phyloP scores from a whole-genome alignment of 2,329 filamentous ascomycete genomes.

The Emmonsiellopsis sp. region DNA sequence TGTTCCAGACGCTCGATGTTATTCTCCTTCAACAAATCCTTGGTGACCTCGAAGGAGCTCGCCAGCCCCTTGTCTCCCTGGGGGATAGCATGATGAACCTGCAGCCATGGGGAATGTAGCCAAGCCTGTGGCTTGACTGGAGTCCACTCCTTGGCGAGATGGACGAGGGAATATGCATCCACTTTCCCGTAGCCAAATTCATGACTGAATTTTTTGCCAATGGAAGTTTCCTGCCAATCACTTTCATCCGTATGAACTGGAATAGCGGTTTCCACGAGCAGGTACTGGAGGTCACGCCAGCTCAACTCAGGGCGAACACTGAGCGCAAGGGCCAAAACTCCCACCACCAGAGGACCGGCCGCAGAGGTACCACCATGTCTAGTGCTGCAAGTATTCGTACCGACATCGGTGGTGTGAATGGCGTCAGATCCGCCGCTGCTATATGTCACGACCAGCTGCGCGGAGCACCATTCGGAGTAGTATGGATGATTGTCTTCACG shows the following conservation, averaged over 20 bases:
- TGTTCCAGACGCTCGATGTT: slow-evolving; percentile 87
- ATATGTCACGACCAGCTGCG: slow-evolving; percentile 91
- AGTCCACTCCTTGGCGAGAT: slow-evolving; percentile 75
- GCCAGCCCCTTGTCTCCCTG: slow-evolving; percentile 73
- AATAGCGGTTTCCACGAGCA: slow-evolving; percentile 74
- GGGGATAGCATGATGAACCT: slow-evolving; percentile 76
- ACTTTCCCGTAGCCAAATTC: slow-evolving; percentile 94
- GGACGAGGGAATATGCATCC: slow-evolving; percentile 75
- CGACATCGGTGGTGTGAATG: slow-evolving; percentile 96
- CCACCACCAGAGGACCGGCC: slow-evolving; percentile 83
- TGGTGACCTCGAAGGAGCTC: slow-evolving; percentile 71
- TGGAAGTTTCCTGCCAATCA: slow-evolving; percentile 72
- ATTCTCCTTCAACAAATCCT: slow-evolving; percentile 67
- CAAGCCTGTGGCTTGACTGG: slow-evolving; percentile 92
- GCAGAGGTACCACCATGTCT: slow-evolving; percentile 93
- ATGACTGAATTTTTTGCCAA: slow-evolving; percentile 84
- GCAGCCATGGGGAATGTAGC: slow-evolving; percentile 88
- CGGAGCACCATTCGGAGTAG: slow-evolving; percentile 94
- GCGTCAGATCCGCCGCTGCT: slow-evolving; percentile 81
- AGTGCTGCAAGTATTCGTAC: slow-evolving; percentile 65
- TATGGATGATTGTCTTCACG: slow-evolving; percentile 80
- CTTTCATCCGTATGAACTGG: slow-evolving; percentile 63
- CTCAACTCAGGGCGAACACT: slow-evolving; percentile 75
- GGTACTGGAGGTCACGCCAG: slow-evolving; percentile 92
- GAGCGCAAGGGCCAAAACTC: slow-evolving; percentile 81